phyloP scores from a whole-genome alignment of 2,329 filamentous ascomycete genomes.

The Trichoderma sp. region DNA sequence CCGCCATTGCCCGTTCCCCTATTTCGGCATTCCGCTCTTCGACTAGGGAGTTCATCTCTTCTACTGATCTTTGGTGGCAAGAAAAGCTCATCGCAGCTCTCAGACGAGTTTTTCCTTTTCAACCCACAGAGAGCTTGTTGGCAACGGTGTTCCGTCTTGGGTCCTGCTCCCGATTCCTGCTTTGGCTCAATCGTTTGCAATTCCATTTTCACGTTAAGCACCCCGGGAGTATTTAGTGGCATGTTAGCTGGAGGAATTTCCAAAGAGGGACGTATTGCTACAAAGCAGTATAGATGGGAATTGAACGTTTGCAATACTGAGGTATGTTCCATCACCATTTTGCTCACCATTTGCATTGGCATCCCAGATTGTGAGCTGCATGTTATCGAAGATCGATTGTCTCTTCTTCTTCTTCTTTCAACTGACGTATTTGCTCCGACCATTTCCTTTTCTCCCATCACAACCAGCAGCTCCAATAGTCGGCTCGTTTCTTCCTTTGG shows the following conservation, averaged over 20 bases:
- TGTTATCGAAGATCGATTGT: background rate
- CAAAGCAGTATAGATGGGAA: constrained; percentile 67
- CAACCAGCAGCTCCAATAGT: background rate
- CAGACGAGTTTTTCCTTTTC: constrained; percentile 57
- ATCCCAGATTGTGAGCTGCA: background rate
- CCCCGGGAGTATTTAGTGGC: constrained; percentile 50
- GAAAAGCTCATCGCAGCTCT: constrained; percentile 48
- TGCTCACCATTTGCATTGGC: background rate
- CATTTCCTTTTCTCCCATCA: constrained; percentile 30
- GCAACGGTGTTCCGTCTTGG: constrained; percentile 43
- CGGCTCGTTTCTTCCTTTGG: constrained; percentile 36
- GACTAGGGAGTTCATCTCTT: constrained; percentile 49
- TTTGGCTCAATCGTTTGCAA: constrained; percentile 49
- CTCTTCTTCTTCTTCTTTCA: background rate
- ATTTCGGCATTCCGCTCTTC: constrained; percentile 71
- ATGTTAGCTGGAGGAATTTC: constrained; percentile 73
- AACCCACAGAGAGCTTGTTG: constrained; percentile 47
- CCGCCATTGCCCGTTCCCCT: constrained; percentile 68
- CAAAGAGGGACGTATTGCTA: constrained; percentile 61
- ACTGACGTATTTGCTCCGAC: constrained; percentile 14
- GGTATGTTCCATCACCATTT: constrained; percentile 34
- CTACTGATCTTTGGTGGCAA: constrained; percentile 66
- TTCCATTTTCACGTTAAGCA: constrained; percentile 24
- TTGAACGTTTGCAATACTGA: constrained; percentile 44
- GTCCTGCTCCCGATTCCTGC: constrained; percentile 37